Percentiles rank a stretch among this genome's conserved stretches.
These are phyloP conservation scores for Eutrema salsugineum DNA, from an alignment of 441 rosid genomes.

Conservation along the genomic window DNA sequence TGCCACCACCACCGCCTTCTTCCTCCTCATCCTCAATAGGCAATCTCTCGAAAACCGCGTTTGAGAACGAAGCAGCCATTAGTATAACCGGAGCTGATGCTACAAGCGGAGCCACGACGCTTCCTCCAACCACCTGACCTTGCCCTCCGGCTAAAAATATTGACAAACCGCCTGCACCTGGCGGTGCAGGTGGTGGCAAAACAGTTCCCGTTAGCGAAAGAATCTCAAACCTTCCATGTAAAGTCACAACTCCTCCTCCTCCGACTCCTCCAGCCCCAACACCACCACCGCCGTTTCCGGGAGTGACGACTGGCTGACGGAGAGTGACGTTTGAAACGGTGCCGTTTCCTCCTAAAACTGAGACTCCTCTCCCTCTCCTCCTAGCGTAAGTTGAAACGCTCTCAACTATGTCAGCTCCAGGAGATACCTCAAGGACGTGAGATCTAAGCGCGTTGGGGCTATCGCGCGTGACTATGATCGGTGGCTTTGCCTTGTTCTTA, in stretches of 20 bases:
- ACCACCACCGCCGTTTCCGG: slow-evolving; percentile 27
- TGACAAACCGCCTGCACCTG: slow-evolving; percentile 57
- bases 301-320: slow-evolving; percentile 52
- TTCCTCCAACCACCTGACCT: slow-evolving; percentile 68
- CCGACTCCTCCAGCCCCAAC: slow-evolving; percentile 32
- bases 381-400: slow-evolving; percentile 52
- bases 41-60: slow-evolving; percentile 64
- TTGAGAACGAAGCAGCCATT: slow-evolving; percentile 63
- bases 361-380: slow-evolving; percentile 67
- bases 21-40: slow-evolving; percentile 53
- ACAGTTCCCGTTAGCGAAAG: slow-evolving; percentile 71
- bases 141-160: slow-evolving; percentile 60
- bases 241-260: slow-evolving; percentile 54
- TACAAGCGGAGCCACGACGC: slow-evolving; percentile 51
- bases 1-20: slow-evolving; percentile 20
- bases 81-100: slow-evolving; percentile 54
- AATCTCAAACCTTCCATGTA: slow-evolving; percentile 83
- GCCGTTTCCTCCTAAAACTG: slow-evolving; percentile 64
- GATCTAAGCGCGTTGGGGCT: slow-evolving; percentile 76
- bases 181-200: slow-evolving; percentile 82
- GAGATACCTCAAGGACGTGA: slow-evolving; percentile 63
- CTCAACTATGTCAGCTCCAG: slow-evolving; percentile 60
- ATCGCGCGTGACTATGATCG: slow-evolving; percentile 67
- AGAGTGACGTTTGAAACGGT: slow-evolving; percentile 61
- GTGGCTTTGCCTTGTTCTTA: slow-evolving; percentile 72